Conservation (phyloP, 2,329 filamentous ascomycete species). For the Pestalotiopsis sp. region DNA sequence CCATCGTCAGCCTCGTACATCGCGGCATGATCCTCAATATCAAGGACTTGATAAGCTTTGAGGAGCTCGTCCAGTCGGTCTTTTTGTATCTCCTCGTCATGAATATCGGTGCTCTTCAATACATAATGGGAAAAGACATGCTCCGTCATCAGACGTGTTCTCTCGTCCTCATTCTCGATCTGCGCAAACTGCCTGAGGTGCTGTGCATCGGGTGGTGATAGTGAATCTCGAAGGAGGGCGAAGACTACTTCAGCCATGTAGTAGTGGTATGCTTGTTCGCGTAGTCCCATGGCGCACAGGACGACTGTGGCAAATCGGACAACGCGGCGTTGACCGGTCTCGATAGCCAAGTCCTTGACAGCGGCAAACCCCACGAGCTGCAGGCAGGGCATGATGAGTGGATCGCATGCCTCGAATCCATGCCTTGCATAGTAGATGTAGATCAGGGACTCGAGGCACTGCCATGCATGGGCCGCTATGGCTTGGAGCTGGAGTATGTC, state of each 20-base stretch:
- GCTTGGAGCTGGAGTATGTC: constrained; percentile 7
- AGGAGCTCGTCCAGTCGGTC: neutral
- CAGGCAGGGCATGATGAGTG: constrained; percentile 32
- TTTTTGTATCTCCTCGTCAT: neutral
- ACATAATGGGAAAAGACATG: constrained; percentile 1
- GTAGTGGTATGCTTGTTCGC: constrained; percentile 32
- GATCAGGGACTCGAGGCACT: constrained; percentile 30
- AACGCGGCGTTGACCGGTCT: constrained; percentile 1
- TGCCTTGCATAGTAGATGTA: constrained; percentile 35
- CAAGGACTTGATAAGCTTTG: neutral
- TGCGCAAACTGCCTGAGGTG: neutral
- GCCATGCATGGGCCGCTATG: constrained; percentile 19
- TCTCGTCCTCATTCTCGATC: neutral
- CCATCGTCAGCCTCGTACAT: neutral
- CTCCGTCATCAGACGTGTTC: neutral
- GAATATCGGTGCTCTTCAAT: neutral
- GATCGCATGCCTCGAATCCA: constrained; percentile 29
- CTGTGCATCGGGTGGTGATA: neutral
- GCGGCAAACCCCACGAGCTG: constrained; percentile 28
- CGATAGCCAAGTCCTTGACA: constrained; percentile 23
- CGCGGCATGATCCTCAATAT: neutral
- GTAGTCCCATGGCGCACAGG: constrained; percentile 32
- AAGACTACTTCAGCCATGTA: constrained; percentile 34
- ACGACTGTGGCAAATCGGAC: constrained; percentile 30
- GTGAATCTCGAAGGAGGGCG: constrained; percentile 28